Evolutionary conservation across 108 stramenopile genomes (phyloP).

Genomic region (Cyclotella kingstonii): DNA sequence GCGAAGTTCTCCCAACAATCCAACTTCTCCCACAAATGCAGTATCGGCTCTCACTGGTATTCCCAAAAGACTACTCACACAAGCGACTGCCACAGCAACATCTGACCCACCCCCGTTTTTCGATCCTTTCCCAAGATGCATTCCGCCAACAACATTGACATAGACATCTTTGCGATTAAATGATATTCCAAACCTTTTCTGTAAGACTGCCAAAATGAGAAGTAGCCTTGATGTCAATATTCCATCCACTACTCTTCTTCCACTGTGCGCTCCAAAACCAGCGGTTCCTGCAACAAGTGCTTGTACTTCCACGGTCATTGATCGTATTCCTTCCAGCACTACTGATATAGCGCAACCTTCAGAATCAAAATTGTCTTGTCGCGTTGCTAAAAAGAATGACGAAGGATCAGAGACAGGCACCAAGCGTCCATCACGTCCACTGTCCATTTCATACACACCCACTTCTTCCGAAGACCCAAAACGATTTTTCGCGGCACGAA

Average conservation of each 20-base stretch:
- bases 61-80: constrained; percentile 73
- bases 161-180: constrained; percentile 77
- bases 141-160: constrained; percentile 88
- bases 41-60: constrained; percentile 89
- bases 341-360: constrained; percentile 89
- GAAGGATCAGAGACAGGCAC: constrained; percentile 83
- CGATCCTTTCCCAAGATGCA: constrained; percentile 51
- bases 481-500: constrained; percentile 87
- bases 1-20: constrained; percentile 87
- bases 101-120: constrained; percentile 65
- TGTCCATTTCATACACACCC: constrained; percentile 86
- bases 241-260: constrained; percentile 76
- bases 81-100: constrained; percentile 75
- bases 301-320: constrained; percentile 81
- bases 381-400: constrained; percentile 64
- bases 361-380: constrained; percentile 54
- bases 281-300: constrained; percentile 50
- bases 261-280: constrained; percentile 35
- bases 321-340: constrained; percentile 85
- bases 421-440: constrained; percentile 55
- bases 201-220: constrained; percentile 87
- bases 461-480: constrained; percentile 88
- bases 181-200: constrained; percentile 82
- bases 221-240: constrained; percentile 70
- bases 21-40: constrained; percentile 94